These are phyloP conservation scores for Venturia nashicola DNA, from an alignment of 2,329 filamentous ascomycete species.

Conservation along the genomic window DNA sequence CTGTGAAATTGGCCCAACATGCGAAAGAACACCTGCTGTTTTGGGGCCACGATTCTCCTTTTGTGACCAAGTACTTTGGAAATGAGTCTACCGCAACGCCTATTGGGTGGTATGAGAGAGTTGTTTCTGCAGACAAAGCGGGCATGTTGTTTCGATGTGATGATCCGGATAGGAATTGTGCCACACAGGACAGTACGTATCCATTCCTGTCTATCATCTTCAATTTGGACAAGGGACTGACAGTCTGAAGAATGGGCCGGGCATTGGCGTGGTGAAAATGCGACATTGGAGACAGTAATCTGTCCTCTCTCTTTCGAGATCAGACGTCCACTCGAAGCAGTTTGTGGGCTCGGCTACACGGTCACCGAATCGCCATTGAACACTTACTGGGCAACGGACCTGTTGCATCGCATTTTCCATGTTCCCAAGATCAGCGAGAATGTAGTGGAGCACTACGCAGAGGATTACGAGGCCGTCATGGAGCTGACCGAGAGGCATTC, in stretches of 20 bases:
- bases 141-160: slow-evolving; percentile 55
- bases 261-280: slow-evolving; percentile 56
- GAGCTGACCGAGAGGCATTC: slow-evolving; percentile 39
- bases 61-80: slow-evolving; percentile 57
- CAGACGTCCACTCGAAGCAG: slow-evolving; percentile 43
- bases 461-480: slow-evolving; percentile 43
- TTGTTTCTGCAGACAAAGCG: slow-evolving; percentile 45
- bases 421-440: slow-evolving; percentile 47
- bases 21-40: slow-evolving; percentile 50
- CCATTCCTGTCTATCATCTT: not conserved
- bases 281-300: slow-evolving; percentile 56
- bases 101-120: slow-evolving; percentile 50
- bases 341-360: slow-evolving; percentile 53
- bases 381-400: slow-evolving; percentile 53
- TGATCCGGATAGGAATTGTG: slow-evolving; percentile 53
- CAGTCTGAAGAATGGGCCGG: slow-evolving; percentile 46
- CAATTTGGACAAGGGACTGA: not conserved
- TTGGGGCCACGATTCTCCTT: slow-evolving; percentile 43
- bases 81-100: slow-evolving; percentile 43
- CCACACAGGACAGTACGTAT: slow-evolving; percentile 17
- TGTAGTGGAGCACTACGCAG: slow-evolving; percentile 49
- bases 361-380: slow-evolving; percentile 44
- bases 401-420: slow-evolving; percentile 56
- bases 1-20: slow-evolving; percentile 44
- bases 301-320: slow-evolving; percentile 49